Base-by-base conservation (phyloP, 805 yeast species). In the Scheffersomyces lignosus region DNA sequence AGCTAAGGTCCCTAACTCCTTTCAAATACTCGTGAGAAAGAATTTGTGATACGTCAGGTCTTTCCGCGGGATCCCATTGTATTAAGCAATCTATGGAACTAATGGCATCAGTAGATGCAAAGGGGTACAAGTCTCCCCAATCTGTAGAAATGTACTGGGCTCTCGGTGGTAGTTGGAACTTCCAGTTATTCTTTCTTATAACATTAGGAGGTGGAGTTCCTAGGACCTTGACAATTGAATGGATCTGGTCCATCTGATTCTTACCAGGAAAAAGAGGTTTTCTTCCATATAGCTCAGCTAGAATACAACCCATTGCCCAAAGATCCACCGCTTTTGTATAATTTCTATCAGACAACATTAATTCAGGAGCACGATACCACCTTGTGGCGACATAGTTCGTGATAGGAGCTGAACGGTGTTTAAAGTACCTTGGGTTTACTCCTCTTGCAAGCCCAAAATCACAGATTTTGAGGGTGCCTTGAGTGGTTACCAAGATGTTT, bases 341-440 rank as follows among this genome's bases (percentile, higher is more conserved):
- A 13, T 48, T 52, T 34, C 70, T 73, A 38, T 75, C 70, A 8
- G 85, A 73, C 23, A 89, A 60, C 29, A 90, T 77, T 32, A 90
- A 69, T 52, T 90, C 98, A 0, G 98, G 98, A 0, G 97, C 96
- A 30, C 98, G 70, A 53, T 90, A 90, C 96, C 96, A 90, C 40
- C 97, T 66, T 0, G 97, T 90, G 0, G 96, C 96, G 16, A 90
- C 96, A 54, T 90, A 90, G 48, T 80, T 82, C 8, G 95, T 86
- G 18, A 86, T 85, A 12, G 75, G 70, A 20, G 64, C 52, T 3
- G 64, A 43, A 26, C 56, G 63, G 12, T 66, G 58, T 33, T 58
- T 62, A 42, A 59, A 44, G 31, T 34, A 55, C 15, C 40, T 43
- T 7, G 56, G 64, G 50, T 52, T 61, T 9, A 87, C 70, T 1